Percentiles rank a stretch among this genome's conserved stretches.
Conservation (phyloP, 331 rosid genomes). For the Quercus tomentella region DNA sequence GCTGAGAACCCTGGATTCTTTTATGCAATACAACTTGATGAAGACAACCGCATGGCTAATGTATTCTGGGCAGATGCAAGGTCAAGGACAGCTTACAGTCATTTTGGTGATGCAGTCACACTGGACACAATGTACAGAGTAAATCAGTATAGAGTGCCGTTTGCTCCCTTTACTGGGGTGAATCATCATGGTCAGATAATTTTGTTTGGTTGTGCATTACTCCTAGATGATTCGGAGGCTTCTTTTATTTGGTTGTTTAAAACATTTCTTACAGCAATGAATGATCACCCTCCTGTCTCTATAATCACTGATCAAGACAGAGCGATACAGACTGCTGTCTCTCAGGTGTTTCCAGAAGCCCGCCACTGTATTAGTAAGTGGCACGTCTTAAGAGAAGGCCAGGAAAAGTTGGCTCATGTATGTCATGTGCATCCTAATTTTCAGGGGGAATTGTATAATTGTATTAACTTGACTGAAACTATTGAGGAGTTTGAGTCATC, state of each 20-base stretch:
- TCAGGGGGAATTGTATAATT: slow-evolving; percentile 83
- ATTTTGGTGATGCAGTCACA: slow-evolving; percentile 78
- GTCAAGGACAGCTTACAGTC: slow-evolving; percentile 73
- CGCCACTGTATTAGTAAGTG: slow-evolving; percentile 86
- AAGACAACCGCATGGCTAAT: slow-evolving; percentile 73
- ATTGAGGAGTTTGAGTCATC: slow-evolving; percentile 89
- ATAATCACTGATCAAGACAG: slow-evolving; percentile 81
- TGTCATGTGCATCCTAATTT: slow-evolving; percentile 74
- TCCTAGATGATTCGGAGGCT: slow-evolving; percentile 88
- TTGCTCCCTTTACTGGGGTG: slow-evolving; percentile 85
- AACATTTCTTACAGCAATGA: slow-evolving; percentile 89
- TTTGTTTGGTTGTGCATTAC: slow-evolving; percentile 90
- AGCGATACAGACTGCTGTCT: slow-evolving; percentile 69
- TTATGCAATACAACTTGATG: slow-evolving; percentile 92
- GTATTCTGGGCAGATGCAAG: slow-evolving; percentile 94
- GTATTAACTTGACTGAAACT: slow-evolving; percentile 91
- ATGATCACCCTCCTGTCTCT: slow-evolving; percentile 68
- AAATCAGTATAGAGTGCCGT: slow-evolving; percentile 74
- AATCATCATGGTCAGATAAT: slow-evolving; percentile 85
- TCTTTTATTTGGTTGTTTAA: slow-evolving; percentile 81
- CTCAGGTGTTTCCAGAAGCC: slow-evolving; percentile 78
- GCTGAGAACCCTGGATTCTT: slow-evolving; percentile 93
- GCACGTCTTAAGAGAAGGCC: slow-evolving; percentile 95
- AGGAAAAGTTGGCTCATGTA: slow-evolving; percentile 76
- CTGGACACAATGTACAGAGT: slow-evolving; percentile 73